phyloP scores from a whole-genome alignment of 129 eudicot species.

The Lonicera japonica region DNA sequence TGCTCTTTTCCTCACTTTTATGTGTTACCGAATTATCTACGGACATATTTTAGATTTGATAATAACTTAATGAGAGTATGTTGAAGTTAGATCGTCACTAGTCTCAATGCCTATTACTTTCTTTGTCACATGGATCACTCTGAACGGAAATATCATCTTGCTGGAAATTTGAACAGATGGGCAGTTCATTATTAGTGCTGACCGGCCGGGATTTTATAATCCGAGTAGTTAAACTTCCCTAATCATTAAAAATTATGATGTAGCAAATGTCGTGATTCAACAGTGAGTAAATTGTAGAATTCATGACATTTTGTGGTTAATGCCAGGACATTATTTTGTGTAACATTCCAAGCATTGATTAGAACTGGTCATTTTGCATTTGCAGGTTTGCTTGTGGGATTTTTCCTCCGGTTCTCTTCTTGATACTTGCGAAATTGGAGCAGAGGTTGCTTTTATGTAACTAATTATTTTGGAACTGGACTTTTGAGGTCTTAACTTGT shows the following conservation, averaged over 20 bases:
- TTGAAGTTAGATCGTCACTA: too few species aligned
- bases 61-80: too few species aligned
- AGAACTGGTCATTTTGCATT: conserved; percentile 12
- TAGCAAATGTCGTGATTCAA: conserved; percentile 62
- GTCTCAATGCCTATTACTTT: too few species aligned
- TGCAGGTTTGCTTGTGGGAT: conserved; percentile 91
- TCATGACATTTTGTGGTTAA: background rate
- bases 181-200: conserved; percentile 71
- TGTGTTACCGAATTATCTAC: too few species aligned
- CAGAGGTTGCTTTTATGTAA: conserved; percentile 57
- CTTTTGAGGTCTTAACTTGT: background rate
- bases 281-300: conserved; percentile 47
- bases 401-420: conserved; percentile 73
- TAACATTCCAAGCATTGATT: background rate
- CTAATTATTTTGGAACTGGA: background rate
- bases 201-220: conserved; percentile 96
- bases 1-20: too few species aligned
- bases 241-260: conserved; percentile 1
- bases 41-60: too few species aligned
- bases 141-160: conserved; percentile 17
- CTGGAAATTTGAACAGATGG: conserved; percentile 93
- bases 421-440: conserved; percentile 76
- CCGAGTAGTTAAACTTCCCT: conserved; percentile 47
- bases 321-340: background rate
- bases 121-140: too few species aligned